phyloP scores from a whole-genome alignment of 129 eudicot species.

The Solidago caesia region DNA sequence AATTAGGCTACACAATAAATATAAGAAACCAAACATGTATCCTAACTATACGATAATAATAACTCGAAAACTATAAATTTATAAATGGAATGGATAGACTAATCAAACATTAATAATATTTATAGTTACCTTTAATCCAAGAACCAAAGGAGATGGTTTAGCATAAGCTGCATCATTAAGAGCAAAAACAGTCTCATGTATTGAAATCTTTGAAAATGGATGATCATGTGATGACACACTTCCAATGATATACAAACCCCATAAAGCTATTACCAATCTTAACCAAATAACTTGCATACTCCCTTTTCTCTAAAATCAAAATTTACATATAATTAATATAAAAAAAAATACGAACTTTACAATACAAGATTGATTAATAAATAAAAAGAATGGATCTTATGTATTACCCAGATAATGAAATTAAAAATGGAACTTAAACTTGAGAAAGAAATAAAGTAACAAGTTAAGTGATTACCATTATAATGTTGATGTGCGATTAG shows the following conservation, averaged over 20 bases:
- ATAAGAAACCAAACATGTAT: neutral
- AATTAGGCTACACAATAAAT: neutral
- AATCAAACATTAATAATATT: neutral
- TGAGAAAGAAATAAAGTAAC: neutral
- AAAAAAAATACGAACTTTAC: neutral
- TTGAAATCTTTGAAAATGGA: conserved; percentile 62
- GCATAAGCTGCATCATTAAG: conserved; percentile 58
- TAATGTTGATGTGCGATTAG: conserved; percentile 18
- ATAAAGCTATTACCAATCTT: conserved; percentile 38
- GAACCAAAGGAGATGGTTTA: conserved; percentile 72
- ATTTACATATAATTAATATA: neutral
- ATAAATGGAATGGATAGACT: no score
- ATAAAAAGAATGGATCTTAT: conserved; percentile 1
- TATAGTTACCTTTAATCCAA: conserved; percentile 57
- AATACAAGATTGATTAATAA: neutral
- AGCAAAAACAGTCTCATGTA: conserved; percentile 57
- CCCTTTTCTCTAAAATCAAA: conserved; percentile 20
- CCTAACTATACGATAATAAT: neutral
- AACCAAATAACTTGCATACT: conserved; percentile 37
- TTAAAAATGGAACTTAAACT: neutral
- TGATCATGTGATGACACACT: conserved; percentile 65
- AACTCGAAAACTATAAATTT: no score
- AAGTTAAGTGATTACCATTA: conserved; percentile 21
- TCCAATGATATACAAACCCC: conserved; percentile 42
- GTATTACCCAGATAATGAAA: neutral